Evolutionary conservation across 345 rosid species (phyloP).

Genomic region (Citrus trifoliata): DNA sequence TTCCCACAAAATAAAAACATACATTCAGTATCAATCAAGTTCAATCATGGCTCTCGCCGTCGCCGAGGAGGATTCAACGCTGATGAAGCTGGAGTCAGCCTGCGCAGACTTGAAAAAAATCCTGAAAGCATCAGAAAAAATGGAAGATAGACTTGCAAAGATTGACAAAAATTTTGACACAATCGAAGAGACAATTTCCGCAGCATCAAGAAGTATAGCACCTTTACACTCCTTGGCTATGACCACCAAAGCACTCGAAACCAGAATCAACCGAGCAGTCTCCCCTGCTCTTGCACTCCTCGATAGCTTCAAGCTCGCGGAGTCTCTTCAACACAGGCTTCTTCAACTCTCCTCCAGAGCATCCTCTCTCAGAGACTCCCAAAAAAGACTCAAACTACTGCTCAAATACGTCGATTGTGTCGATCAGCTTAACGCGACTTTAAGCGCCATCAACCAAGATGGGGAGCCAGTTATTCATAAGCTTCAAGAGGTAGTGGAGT

Average conservation of each 20-base stretch:
- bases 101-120: conserved; percentile 42
- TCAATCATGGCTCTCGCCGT: conserved; percentile 16
- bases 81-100: conserved; percentile 38
- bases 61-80: conserved; percentile 26
- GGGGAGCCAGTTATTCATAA: conserved; percentile 61
- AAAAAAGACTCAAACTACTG: conserved; percentile 36
- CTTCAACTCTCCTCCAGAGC: conserved; percentile 35
- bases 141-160: conserved; percentile 31
- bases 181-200: conserved; percentile 36
- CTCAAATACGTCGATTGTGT: conserved; percentile 42
- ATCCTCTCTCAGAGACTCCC: conserved; percentile 16
- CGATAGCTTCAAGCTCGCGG: conserved; percentile 42
- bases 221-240: conserved; percentile 56
- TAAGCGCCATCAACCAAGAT: conserved; percentile 36
- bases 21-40: neutral
- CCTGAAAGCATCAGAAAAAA: conserved; percentile 27
- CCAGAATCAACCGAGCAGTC: conserved; percentile 56
- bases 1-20: neutral
- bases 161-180: conserved; percentile 37
- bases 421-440: conserved; percentile 35
- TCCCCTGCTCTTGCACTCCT: conserved; percentile 50
- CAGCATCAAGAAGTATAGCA: conserved; percentile 42
- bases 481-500: conserved; percentile 75
- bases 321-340: conserved; percentile 44
- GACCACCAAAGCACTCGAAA: conserved; percentile 57